These are phyloP conservation scores for Dipteronia sinensis DNA, from an alignment of 345 rosid genomes.

Conservation along the genomic window DNA sequence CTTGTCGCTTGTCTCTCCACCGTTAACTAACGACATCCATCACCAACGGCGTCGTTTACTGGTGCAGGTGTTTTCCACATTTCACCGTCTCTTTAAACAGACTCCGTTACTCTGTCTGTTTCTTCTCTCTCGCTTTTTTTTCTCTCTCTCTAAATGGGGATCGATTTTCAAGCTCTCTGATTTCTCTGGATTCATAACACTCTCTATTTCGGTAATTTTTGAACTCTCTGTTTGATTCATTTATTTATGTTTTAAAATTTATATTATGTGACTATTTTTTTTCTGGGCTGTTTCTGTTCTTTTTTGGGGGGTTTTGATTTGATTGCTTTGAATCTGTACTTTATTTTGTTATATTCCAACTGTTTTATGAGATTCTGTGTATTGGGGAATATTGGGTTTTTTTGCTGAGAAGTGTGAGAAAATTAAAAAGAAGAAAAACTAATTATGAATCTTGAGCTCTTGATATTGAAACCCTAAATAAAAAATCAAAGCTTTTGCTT, in stretches of 20 bases:
- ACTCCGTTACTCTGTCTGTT: slow-evolving; percentile 18
- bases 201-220: slow-evolving; percentile 40
- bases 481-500: slow-evolving; percentile 8
- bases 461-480: slow-evolving; percentile 25
- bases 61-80: slow-evolving; percentile 20
- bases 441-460: background rate
- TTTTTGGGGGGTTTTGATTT: slow-evolving; percentile 16
- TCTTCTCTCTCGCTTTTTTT: slow-evolving; percentile 20
- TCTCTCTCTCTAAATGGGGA: slow-evolving; percentile 33
- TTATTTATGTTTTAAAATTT: background rate
- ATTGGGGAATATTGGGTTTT: slow-evolving; percentile 24
- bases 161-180: slow-evolving; percentile 34
- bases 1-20: background rate
- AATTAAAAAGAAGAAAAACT: slow-evolving; percentile 12
- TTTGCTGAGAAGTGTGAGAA: slow-evolving; percentile 20
- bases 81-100: slow-evolving; percentile 45
- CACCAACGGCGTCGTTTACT: slow-evolving; percentile 31
- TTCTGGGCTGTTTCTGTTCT: slow-evolving; percentile 22
- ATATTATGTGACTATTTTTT: slow-evolving; percentile 14
- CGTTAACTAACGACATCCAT: slow-evolving; percentile 47
- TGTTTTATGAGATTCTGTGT: slow-evolving; percentile 27
- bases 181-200: slow-evolving; percentile 39
- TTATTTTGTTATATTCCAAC: slow-evolving; percentile 16
- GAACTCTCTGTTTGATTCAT: slow-evolving; percentile 13
- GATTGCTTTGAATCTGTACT: slow-evolving; percentile 32